Percentiles rank a stretch among this genome's conserved stretches.
Conservation (phyloP, 1,139 yeast species). For the Kodamaea plutei region DNA sequence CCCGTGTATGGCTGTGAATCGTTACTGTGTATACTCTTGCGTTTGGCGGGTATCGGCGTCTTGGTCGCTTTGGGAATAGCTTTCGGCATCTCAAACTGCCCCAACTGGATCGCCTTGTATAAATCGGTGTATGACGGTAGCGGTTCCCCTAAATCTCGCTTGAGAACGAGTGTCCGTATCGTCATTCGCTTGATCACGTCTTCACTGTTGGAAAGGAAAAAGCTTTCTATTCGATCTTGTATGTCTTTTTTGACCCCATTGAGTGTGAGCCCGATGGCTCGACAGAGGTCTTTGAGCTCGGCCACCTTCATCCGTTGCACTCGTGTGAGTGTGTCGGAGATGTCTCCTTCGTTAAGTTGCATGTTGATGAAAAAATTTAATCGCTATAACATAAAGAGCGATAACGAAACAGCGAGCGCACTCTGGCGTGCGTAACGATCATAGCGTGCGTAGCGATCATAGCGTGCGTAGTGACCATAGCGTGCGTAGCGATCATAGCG, state of each 20-base stretch:
- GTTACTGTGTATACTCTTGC: not conserved
- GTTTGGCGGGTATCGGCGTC: slow-evolving; percentile 8
- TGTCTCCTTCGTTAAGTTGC: slow-evolving; percentile 1
- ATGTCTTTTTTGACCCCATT: slow-evolving; percentile 53
- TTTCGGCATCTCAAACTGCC: slow-evolving; percentile 9
- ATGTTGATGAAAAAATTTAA: not conserved
- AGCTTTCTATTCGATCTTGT: slow-evolving; percentile 38
- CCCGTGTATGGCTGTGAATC: slow-evolving; percentile 20
- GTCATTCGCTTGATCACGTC: slow-evolving; percentile 38
- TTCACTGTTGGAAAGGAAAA: not conserved
- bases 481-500: too few species aligned
- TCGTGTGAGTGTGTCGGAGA: slow-evolving; percentile 12
- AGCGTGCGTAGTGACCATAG: too few species aligned
- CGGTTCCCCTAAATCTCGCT: slow-evolving; percentile 27
- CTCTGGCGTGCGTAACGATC: too few species aligned
- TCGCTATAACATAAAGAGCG: not conserved
- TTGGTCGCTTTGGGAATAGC: slow-evolving; percentile 6
- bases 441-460: too few species aligned
- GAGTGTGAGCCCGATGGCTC: slow-evolving; percentile 40
- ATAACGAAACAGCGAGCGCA: not conserved
- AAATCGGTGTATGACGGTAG: slow-evolving; percentile 37
- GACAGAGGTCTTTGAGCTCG: slow-evolving; percentile 17
- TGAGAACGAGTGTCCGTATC: slow-evolving; percentile 37
- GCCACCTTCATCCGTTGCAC: slow-evolving; percentile 15
- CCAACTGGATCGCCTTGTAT: slow-evolving; percentile 19